Evolutionary conservation across 345 rosid species (phyloP), one percentile per base, ranked within the genome.

Genomic region (Gossypium herbaceum): DNA sequence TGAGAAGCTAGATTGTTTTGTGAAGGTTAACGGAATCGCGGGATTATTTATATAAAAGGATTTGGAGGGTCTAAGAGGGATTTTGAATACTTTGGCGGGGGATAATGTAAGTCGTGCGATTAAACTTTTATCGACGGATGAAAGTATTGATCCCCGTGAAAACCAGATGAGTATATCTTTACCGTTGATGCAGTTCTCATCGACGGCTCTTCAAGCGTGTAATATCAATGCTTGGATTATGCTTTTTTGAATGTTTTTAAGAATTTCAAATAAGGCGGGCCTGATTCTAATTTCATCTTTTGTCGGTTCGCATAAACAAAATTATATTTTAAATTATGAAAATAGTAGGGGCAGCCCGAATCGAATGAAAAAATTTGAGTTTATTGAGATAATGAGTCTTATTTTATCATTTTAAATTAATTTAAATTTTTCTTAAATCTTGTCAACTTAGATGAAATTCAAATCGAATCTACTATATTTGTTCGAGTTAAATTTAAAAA

Each of bases 31-130:
- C 5, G 51, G 27, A 43, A 19, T n/a, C 2, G 3, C 4, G 8
- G 25, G 51, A 47, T 11, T 9, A 19, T 44, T 66, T 44, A 66
- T 45, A 7, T 34, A 34, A 34, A 34, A 34, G 7, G 41, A 34
- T 34, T 34, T 34, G 41, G 34, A 66, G 3, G n/a, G 71, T 34
- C 7, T 34, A 34, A 34, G 7, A 17, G 10, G 10, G 69, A 7
- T 65, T 66, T 66, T 5, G 71, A 45, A 67, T 4, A n/a, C 19
- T 20, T 67, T 67, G 71, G 71, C 55, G 39, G 55, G 19, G 39
- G 12, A 8, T 20, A 20, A 12, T 5, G 4, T 45, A 15, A 7
- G 12, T 67, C 55, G 55, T 45, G 16, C 39, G 55, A 67, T 22
- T 20, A 20, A 20, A 0, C 9, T 45, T 43, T 6, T 22, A 67